Evolutionary conservation across 164 flowering plant species (phyloP).

Genomic region (Magnolia kwangsiensis): DNA sequence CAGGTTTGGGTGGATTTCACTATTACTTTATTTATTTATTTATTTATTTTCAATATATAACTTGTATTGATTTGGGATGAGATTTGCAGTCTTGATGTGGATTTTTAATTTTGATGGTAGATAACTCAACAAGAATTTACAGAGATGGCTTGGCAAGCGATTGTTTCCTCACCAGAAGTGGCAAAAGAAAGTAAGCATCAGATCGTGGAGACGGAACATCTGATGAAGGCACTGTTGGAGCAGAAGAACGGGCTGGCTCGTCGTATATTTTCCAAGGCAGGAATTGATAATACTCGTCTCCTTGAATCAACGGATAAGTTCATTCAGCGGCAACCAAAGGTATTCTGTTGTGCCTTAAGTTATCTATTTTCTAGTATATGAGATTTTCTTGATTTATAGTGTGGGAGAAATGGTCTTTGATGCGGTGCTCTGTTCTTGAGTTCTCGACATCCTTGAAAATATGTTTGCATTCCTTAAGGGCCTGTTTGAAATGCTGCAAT

Average conservation of each 20-base stretch:
- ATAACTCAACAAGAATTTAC: slow-evolving; percentile 97
- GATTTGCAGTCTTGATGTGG: neutral
- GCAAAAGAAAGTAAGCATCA: slow-evolving; percentile 96
- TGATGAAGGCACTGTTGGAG: slow-evolving; percentile 89
- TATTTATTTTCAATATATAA: neutral
- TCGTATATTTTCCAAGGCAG: slow-evolving; percentile 81
- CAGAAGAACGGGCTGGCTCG: slow-evolving; percentile 99
- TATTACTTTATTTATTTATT: neutral
- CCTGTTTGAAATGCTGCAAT: neutral
- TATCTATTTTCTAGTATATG: neutral
- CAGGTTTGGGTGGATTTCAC: neutral
- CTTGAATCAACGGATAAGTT: slow-evolving; percentile 86
- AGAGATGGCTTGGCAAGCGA: slow-evolving; percentile 98
- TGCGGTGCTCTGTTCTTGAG: neutral
- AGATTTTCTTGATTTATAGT: neutral
- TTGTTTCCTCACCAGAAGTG: slow-evolving; percentile 87
- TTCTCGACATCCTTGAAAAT: neutral
- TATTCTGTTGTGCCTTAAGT: neutral
- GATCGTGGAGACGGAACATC: slow-evolving; percentile 96
- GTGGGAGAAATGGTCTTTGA: neutral
- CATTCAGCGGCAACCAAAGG: slow-evolving; percentile 94
- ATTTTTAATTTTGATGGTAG: slow-evolving; percentile 28
- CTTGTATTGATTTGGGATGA: neutral
- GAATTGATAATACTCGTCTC: slow-evolving; percentile 82
- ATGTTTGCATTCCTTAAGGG: neutral